Evolutionary conservation across 768 basidiomycete genomes (phyloP).

Genomic region (Lentinula raphanica): DNA sequence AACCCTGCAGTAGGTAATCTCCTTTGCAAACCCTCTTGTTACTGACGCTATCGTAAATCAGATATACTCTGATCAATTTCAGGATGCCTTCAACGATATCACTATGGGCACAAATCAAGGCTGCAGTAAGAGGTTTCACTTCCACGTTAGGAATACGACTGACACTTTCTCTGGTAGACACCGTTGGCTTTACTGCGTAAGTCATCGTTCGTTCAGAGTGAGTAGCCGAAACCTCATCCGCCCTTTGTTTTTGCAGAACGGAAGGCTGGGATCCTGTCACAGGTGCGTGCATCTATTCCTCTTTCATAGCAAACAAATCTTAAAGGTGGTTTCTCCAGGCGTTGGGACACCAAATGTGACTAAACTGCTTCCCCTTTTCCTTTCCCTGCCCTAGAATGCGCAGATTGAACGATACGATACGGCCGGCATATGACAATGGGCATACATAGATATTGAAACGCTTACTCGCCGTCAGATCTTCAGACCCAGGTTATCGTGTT

Average conservation of each 20-base stretch:
- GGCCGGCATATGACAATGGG: background rate
- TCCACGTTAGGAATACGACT: background rate
- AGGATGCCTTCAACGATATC: slow-evolving; percentile 36
- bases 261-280: slow-evolving; percentile 40
- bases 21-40: no score
- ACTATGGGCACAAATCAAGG: slow-evolving; percentile 35
- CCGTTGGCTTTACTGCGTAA: slow-evolving; percentile 10
- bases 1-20: slow-evolving; percentile 35
- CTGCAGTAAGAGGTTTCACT: slow-evolving; percentile 23
- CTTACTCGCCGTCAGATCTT: no score
- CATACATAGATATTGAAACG: no score
- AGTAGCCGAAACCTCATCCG: background rate
- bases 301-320: background rate
- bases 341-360: slow-evolving; percentile 33
- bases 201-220: slow-evolving; percentile 19
- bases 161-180: slow-evolving; percentile 15
- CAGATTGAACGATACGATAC: background rate
- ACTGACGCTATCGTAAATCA: no score
- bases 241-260: slow-evolving; percentile 19
- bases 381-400: slow-evolving; percentile 24
- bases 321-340: slow-evolving; percentile 15
- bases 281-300: slow-evolving; percentile 14
- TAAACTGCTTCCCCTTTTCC: slow-evolving; percentile 26
- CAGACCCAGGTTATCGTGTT: no score
- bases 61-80: slow-evolving; percentile 33